A percentile compares a stretch with the other conserved stretches of the same genome.
phyloP scores from a whole-genome alignment of 805 yeast species.

The Metschnikowia cerradonensis region DNA sequence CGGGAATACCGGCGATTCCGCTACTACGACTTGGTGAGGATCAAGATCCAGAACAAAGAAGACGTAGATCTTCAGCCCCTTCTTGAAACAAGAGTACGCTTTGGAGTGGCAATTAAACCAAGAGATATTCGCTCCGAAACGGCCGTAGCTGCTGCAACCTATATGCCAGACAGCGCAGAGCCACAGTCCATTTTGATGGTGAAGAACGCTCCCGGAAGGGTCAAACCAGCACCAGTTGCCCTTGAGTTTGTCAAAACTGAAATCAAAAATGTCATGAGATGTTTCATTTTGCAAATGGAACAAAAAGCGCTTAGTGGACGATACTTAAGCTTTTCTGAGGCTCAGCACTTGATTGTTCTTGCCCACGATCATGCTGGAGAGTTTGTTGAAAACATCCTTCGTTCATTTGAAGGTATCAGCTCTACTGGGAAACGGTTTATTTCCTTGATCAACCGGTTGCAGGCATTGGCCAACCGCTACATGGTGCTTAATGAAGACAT shows the following conservation, averaged over 20 bases:
- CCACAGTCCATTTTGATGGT: slow-evolving; percentile 1
- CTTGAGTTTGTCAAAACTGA: neutral
- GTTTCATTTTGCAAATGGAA: neutral
- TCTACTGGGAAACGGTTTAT: slow-evolving; percentile 7
- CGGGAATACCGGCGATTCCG: slow-evolving; percentile 13
- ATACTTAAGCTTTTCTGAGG: neutral
- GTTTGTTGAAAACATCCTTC: slow-evolving; percentile 9
- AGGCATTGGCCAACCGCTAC: slow-evolving; percentile 8
- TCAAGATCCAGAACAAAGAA: neutral
- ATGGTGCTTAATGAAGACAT: slow-evolving; percentile 6
- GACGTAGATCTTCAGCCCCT: slow-evolving; percentile 1
- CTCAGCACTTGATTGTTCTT: slow-evolving; percentile 1
- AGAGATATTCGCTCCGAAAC: neutral
- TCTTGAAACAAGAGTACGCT: neutral
- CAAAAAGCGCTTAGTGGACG: neutral
- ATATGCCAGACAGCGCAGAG: neutral
- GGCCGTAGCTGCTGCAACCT: neutral
- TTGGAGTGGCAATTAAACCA: neutral
- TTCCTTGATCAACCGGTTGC: slow-evolving; percentile 9
- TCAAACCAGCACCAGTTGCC: neutral
- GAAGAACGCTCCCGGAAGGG: neutral
- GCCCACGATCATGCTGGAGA: slow-evolving; percentile 6
- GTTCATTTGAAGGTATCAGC: slow-evolving; percentile 9
- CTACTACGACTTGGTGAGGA: slow-evolving; percentile 12
- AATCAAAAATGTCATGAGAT: neutral